Percentiles rank a stretch among this genome's conserved stretches.
phyloP scores from a whole-genome alignment of 2,329 filamentous ascomycete species.

The Exophiala sideris region DNA sequence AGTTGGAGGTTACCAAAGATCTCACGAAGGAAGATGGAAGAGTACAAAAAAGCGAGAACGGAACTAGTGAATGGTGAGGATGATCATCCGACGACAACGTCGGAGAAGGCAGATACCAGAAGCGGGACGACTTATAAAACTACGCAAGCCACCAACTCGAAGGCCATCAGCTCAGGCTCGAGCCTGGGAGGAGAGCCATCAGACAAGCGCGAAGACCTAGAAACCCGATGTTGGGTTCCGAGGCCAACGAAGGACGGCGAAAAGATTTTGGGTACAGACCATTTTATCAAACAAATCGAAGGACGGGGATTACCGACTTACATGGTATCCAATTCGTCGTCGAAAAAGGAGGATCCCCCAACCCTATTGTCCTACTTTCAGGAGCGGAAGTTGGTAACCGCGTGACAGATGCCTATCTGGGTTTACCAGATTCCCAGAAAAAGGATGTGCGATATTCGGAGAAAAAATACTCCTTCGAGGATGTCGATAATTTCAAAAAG shows the following conservation, averaged over 20 bases:
- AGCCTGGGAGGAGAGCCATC: not conserved
- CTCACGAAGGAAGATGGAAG: not conserved
- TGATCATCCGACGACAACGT: not conserved
- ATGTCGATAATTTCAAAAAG: not conserved
- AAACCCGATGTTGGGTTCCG: not conserved
- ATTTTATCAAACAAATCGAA: not conserved
- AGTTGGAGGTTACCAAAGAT: not conserved
- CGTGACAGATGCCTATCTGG: not conserved
- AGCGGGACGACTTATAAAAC: not conserved
- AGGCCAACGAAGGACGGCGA: not conserved
- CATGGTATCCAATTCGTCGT: not conserved
- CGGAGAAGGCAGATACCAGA: not conserved
- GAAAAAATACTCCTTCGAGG: not conserved
- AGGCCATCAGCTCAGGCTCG: not conserved
- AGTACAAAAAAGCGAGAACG: not conserved
- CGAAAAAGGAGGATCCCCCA: not conserved
- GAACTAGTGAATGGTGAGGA: not conserved
- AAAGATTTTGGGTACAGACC: slow-evolving; percentile 1
- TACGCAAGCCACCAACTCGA: not conserved
- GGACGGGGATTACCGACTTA: not conserved
- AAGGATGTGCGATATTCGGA: slow-evolving; percentile 1
- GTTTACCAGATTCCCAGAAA: not conserved
- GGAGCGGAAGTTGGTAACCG: not conserved
- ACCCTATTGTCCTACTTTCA: slow-evolving; percentile 1
- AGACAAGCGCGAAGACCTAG: not conserved